Percentiles rank a stretch among this genome's conserved stretches.
These are phyloP conservation scores for Psilocybe sp. DNA, from an alignment of 768 basidiomycete species.

Conservation along the genomic window DNA sequence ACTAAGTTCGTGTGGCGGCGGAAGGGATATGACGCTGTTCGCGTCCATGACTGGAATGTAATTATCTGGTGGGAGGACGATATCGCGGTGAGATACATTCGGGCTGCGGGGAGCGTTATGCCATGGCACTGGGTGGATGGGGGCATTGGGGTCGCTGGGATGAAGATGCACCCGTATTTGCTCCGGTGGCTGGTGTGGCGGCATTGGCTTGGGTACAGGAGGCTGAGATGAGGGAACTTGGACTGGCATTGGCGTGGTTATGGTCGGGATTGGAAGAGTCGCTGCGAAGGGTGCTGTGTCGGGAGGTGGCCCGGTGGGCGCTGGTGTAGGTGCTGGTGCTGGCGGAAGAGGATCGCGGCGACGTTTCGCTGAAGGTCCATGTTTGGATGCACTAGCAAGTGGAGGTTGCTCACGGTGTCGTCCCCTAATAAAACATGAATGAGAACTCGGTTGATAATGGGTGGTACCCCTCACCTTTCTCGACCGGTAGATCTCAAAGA, in stretches of 20 bases:
- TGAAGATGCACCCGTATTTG: constrained; percentile 12
- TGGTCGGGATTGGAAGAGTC: constrained; percentile 17
- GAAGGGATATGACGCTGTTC: constrained; percentile 39
- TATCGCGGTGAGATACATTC: constrained; percentile 20
- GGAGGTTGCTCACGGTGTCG: no score
- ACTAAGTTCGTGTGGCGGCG: constrained; percentile 48
- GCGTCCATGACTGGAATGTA: constrained; percentile 45
- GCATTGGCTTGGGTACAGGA: constrained; percentile 16
- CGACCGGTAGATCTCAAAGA: no score
- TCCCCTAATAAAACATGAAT: no score
- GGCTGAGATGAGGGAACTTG: constrained; percentile 21
- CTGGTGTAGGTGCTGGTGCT: background rate
- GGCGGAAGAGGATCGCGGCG: background rate
- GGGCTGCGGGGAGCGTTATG: constrained; percentile 13
- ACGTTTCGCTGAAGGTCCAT: background rate
- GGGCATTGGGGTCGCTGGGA: constrained; percentile 8
- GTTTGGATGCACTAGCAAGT: background rate
- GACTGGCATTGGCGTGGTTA: constrained; percentile 19
- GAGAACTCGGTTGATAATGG: no score
- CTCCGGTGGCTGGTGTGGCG: constrained; percentile 11
- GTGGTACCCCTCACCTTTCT: no score
- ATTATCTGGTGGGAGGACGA: constrained; percentile 41
- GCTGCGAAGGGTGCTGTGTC: constrained; percentile 14
- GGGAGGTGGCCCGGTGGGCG: constrained; percentile 5
- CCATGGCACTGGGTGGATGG: constrained; percentile 16